These are phyloP conservation scores for Cryptococcus maquisensis DNA, from an alignment of 1,284 basidiomycete genomes.

Conservation along the genomic window DNA sequence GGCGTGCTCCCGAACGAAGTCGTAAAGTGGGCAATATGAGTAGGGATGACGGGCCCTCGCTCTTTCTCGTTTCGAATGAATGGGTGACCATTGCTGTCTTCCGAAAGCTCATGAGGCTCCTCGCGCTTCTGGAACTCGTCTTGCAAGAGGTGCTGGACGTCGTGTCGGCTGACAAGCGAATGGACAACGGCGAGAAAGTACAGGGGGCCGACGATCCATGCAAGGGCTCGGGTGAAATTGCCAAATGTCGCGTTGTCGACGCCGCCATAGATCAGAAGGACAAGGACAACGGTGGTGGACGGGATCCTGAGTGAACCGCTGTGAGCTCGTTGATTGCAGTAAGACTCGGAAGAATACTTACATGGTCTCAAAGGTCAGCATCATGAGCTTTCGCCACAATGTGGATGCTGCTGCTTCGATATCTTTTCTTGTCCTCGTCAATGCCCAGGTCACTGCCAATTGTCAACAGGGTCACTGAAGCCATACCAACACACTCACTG, in stretches of 20 bases:
- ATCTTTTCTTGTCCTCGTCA: slow-evolving; percentile 5
- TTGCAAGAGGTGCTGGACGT: slow-evolving; percentile 10
- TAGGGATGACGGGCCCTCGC: background rate
- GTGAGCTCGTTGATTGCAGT: background rate
- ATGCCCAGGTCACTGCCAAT: slow-evolving; percentile 7
- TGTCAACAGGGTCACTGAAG: background rate
- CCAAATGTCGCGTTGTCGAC: slow-evolving; percentile 5
- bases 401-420: slow-evolving; percentile 8
- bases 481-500: background rate
- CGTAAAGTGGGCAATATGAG: background rate
- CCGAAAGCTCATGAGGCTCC: background rate
- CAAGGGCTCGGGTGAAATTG: slow-evolving; percentile 12
- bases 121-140: background rate
- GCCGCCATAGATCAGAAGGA: slow-evolving; percentile 4
- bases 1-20: background rate
- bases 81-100: background rate
- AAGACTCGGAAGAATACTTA: background rate
- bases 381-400: slow-evolving; percentile 7
- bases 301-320: slow-evolving; percentile 3
- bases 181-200: slow-evolving; percentile 14
- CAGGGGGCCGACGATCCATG: slow-evolving; percentile 12
- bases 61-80: background rate
- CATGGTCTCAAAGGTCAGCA: slow-evolving; percentile 13
- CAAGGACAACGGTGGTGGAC: slow-evolving; percentile 1
- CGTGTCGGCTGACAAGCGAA: slow-evolving; percentile 10